phyloP scores from a whole-genome alignment of 345 rosid species.

The Ceriops tagal region DNA sequence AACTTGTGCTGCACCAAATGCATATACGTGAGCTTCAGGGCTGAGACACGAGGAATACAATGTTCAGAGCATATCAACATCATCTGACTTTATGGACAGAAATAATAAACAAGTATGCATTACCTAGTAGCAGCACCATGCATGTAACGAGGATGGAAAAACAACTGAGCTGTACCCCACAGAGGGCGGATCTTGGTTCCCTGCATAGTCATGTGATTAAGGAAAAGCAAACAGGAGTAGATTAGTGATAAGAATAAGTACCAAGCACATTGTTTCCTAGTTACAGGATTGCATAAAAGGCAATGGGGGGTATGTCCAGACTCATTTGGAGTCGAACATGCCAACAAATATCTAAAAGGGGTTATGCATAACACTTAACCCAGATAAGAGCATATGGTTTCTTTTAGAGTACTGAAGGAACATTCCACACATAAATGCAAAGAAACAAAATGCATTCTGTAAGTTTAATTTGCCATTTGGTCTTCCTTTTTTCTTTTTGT shows the following conservation, averaged over 20 bases:
- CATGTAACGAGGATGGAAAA: slow-evolving; percentile 94
- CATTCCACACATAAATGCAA: not conserved
- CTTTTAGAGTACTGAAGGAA: too few relatives aligned
- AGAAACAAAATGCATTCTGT: not conserved
- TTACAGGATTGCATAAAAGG: not conserved
- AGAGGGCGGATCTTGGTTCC: slow-evolving; percentile 66
- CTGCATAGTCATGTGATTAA: slow-evolving; percentile 29
- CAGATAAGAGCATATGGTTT: too few relatives aligned
- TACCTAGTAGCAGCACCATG: slow-evolving; percentile 98
- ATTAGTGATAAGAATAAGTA: not conserved
- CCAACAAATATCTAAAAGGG: too few relatives aligned
- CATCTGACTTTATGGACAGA: not conserved
- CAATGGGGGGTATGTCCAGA: not conserved
- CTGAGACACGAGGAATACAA: slow-evolving; percentile 31
- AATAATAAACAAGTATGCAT: not conserved
- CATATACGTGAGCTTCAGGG: slow-evolving; percentile 81
- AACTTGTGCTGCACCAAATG: slow-evolving; percentile 96
- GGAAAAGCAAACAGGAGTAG: not conserved
- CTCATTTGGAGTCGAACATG: not conserved
- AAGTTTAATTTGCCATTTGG: too few relatives aligned
- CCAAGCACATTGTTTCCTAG: not conserved
- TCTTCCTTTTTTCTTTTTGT: too few relatives aligned
- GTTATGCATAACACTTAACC: too few relatives aligned
- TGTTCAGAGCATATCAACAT: not conserved
- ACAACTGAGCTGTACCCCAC: slow-evolving; percentile 98